Conservation (phyloP, 345 rosid genomes). For the Murraya koenigii region DNA sequence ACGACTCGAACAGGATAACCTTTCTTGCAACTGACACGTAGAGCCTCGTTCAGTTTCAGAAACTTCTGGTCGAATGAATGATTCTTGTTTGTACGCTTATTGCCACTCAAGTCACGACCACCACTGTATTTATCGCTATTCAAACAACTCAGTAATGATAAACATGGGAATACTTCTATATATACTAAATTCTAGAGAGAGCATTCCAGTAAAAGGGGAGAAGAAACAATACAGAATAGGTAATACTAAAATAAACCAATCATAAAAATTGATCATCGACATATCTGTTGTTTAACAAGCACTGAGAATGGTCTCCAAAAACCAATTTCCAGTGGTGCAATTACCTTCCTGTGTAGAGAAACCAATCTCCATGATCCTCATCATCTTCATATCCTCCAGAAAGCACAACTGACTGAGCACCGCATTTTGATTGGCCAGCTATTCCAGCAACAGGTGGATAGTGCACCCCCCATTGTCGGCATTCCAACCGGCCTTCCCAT, state of each 20-base stretch:
- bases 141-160: constrained; percentile 5
- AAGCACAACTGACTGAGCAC: constrained; percentile 68
- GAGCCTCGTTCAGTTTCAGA: constrained; percentile 46
- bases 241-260: neutral
- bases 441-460: constrained; percentile 58
- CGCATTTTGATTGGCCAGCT: constrained; percentile 55
- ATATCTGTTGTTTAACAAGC: neutral
- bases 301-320: neutral
- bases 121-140: constrained; percentile 38
- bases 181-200: neutral
- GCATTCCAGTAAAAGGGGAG: neutral
- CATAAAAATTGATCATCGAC: neutral
- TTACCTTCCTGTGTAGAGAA: constrained; percentile 76
- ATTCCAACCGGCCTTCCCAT: constrained; percentile 59
- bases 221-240: neutral
- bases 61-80: constrained; percentile 63
- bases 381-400: constrained; percentile 76
- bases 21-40: constrained; percentile 54
- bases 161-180: neutral
- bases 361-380: constrained; percentile 88
- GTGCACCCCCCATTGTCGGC: constrained; percentile 81
- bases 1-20: constrained; percentile 73
- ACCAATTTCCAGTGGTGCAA: neutral
- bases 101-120: constrained; percentile 63
- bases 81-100: constrained; percentile 55